A percentile compares a stretch with the other conserved stretches of the same genome.
phyloP scores from a whole-genome alignment of 352 stramenopile genomes.

The Phytophthora cajani region DNA sequence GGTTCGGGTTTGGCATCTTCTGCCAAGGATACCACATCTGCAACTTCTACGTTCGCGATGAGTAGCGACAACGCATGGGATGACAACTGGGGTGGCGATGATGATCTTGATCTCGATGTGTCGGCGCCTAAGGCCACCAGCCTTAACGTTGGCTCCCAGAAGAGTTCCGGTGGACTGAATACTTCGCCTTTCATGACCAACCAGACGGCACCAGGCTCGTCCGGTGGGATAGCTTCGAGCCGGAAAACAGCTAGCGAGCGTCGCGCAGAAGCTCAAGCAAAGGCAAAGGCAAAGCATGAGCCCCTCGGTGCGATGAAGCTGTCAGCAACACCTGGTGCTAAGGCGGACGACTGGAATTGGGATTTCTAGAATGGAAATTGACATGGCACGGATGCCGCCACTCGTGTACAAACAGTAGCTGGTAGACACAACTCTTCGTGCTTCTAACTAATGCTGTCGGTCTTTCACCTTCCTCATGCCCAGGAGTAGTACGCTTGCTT shows the following conservation, averaged over 20 bases:
- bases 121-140: constrained; percentile 25
- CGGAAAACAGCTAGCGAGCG: constrained; percentile 63
- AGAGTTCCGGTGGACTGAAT: constrained; percentile 20
- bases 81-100: constrained; percentile 72
- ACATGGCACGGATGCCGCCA: not conserved
- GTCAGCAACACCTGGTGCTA: constrained; percentile 35
- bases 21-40: constrained; percentile 14
- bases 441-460: constrained; percentile 3
- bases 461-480: constrained; percentile 16
- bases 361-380: constrained; percentile 57
- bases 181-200: constrained; percentile 28
- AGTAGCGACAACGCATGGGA: constrained; percentile 58
- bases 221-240: constrained; percentile 16
- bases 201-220: constrained; percentile 16
- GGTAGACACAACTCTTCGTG: not conserved
- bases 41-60: constrained; percentile 38
- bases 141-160: constrained; percentile 25
- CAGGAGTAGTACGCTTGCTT: not conserved
- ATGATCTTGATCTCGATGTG: constrained; percentile 48
- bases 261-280: constrained; percentile 66
- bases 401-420: not conserved
- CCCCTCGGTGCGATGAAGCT: constrained; percentile 70
- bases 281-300: constrained; percentile 67
- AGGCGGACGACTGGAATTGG: constrained; percentile 85
- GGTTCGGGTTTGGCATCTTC: constrained; percentile 3